These are phyloP conservation scores for Nannochloropsis granulata DNA, from an alignment of 108 stramenopile species.

Conservation along the genomic window DNA sequence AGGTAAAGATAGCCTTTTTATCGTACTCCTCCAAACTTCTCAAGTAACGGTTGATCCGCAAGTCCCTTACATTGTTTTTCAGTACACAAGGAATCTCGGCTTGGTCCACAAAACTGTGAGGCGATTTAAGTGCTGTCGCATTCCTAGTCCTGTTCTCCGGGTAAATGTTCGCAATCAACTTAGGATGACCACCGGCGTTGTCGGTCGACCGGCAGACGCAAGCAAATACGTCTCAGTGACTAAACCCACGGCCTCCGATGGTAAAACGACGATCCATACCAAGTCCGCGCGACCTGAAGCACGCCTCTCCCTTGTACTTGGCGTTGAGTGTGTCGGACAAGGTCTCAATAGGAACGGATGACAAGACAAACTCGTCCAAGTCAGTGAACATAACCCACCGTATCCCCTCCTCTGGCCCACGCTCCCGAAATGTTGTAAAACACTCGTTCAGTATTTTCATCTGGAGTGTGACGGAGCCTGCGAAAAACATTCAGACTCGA, in stretches of 20 bases:
- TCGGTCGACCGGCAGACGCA: neutral
- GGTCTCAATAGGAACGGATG: neutral
- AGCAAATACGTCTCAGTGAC: neutral
- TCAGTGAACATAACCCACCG: neutral
- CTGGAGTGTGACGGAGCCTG: neutral
- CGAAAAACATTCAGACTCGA: too few species aligned
- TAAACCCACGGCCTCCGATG: neutral
- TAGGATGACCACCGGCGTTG: neutral
- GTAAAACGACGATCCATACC: neutral
- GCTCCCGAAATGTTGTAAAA: neutral
- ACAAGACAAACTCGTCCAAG: neutral
- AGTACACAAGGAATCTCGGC: neutral
- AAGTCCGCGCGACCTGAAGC: neutral
- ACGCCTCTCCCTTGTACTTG: neutral
- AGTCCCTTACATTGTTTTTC: neutral
- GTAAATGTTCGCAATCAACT: neutral
- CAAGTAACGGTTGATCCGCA: neutral
- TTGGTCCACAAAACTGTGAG: neutral
- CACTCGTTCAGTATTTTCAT: neutral
- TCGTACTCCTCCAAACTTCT: neutral
- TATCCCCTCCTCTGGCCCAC: neutral
- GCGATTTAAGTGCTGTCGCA: neutral
- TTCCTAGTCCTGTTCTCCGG: neutral
- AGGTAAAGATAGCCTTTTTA: neutral
- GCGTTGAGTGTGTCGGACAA: neutral